Percentiles rank a stretch among this genome's conserved stretches.
Conservation (phyloP, 345 rosid genomes). For the Pseudoturritis turrita region DNA sequence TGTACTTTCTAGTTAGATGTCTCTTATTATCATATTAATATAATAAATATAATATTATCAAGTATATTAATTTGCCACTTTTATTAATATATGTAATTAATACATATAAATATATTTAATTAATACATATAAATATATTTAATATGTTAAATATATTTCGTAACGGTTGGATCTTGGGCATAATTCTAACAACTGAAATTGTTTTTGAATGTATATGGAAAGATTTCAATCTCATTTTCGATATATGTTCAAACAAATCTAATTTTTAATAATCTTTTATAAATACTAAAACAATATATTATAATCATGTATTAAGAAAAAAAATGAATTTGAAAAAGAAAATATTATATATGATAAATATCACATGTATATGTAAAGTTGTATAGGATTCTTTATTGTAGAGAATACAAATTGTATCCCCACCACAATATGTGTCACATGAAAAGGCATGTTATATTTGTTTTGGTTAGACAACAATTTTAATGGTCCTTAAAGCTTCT, state of each 20-base stretch:
- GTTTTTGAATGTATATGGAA: neutral
- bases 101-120: no score
- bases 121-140: no score
- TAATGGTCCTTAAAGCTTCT: slow-evolving; percentile 15
- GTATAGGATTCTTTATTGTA: slow-evolving; percentile 2
- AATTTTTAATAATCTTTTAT: no score
- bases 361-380: slow-evolving; percentile 6
- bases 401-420: slow-evolving; percentile 7
- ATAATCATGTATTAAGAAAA: neutral
- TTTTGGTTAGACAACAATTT: slow-evolving; percentile 21
- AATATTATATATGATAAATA: neutral
- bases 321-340: neutral
- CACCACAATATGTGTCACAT: slow-evolving; percentile 24
- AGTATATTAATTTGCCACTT: no score
- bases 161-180: no score
- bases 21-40: no score
- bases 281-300: neutral
- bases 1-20: no score
- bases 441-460: slow-evolving; percentile 22
- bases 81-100: no score
- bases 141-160: no score
- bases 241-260: neutral
- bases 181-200: no score
- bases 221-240: neutral
- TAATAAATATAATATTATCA: no score